Evolutionary conservation across 345 rosid genomes (phyloP), one percentile per base, ranked within the genome.

Genomic region (Murraya koenigii): DNA sequence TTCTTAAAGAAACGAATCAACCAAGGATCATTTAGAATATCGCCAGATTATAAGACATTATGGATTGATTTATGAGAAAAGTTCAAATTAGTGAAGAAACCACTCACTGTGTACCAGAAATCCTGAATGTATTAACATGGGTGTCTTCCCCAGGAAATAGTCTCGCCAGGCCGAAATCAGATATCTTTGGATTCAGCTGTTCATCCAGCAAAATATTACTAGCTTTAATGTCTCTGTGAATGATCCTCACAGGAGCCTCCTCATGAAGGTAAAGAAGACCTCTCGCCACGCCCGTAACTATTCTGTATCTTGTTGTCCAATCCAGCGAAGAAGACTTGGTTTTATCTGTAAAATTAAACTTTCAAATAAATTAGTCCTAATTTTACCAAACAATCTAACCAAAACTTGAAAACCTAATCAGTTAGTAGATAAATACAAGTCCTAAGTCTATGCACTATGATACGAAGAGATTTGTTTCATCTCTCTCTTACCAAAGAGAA

Each of bases 61-160:
- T 66, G 33, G 44, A 47, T 7, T 7, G 55, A n/a, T 39, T 23
- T 32, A 35, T 13, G 22, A 35, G 75, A 80, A 55, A 66, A n/a
- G 20, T 44, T 8, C 61, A 14, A 17, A 44, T 17, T 69, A 71
- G 77, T n/a, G 64, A 73, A 47, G 66, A 79, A 80, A 68, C 70
- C 81, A 89, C 97, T 95, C 81, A 95, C 97, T 80, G 84, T 72
- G 97, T 95, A 74, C 97, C 98, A 61, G 93, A 91, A 85, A 95
- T 83, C 86, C 39, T 87, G 67, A 89, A 87, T 71, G 97, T 93
- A 80, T 90, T 83, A 39, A 91, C 25, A 84, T 90, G 97, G 14
- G 97, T 91, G 81, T 89, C 95, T 0, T 95, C 97, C 1, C 93
- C 97, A 28, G 97, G 94, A 33, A 91, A 94, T 79, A 93, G 92